A percentile compares a stretch with the other conserved stretches of the same genome.
Evolutionary conservation across 78 protist genomes (phyloP).

Genomic region (Emiliania huxleyi): DNA sequence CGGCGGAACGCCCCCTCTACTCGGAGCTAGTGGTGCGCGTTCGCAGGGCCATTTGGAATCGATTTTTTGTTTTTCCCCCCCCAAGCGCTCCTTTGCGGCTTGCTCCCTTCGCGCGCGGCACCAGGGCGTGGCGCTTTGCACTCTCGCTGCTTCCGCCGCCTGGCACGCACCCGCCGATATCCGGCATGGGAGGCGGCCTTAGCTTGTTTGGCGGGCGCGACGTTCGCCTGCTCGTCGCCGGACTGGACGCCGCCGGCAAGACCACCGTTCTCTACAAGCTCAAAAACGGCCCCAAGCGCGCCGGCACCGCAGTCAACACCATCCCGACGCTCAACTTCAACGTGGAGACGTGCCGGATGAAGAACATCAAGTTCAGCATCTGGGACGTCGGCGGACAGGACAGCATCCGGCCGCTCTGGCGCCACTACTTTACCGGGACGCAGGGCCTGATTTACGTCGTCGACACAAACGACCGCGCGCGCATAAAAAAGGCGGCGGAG

Average conservation of each 20-base stretch:
- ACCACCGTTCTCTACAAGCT: conserved; percentile 2
- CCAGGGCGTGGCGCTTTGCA: too few species aligned
- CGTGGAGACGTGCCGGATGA: not conserved
- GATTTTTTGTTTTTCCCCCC: too few species aligned
- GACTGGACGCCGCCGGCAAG: conserved; percentile 7
- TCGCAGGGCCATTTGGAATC: too few species aligned
- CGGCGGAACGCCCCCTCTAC: too few species aligned
- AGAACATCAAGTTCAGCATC: not conserved
- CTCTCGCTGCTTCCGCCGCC: too few species aligned
- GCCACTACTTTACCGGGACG: conserved; percentile 85
- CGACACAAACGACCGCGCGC: conserved; percentile 89
- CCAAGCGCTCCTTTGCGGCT: too few species aligned
- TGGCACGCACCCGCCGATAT: too few species aligned
- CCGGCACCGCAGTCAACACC: not conserved
- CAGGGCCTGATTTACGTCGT: conserved; percentile 93
- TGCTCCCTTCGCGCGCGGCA: too few species aligned
- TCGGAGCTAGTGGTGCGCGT: too few species aligned
- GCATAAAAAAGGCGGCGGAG: conserved; percentile 51
- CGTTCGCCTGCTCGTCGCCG: not conserved
- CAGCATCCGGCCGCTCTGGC: conserved; percentile 91
- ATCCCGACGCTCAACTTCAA: not conserved
- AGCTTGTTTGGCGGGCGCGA: not conserved
- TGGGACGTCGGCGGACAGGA: conserved; percentile 62
- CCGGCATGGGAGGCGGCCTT: not conserved
- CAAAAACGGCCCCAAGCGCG: not conserved